Percentiles rank a stretch among this genome's conserved stretches.
Conservation (phyloP, 1,284 basidiomycete genomes). For the Wolfiporia cocos region DNA sequence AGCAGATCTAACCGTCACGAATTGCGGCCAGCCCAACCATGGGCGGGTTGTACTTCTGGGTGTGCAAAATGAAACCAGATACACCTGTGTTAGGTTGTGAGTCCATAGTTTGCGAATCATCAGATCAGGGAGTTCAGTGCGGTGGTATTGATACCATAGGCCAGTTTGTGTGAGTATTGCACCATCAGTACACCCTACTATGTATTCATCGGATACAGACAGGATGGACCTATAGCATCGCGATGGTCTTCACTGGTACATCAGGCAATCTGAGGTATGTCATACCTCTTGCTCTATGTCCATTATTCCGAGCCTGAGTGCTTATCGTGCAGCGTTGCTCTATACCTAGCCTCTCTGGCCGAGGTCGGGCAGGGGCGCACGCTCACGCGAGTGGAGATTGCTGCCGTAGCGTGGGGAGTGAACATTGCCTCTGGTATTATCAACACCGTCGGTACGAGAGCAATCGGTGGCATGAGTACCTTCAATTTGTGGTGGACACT, state of each 20-base stretch:
- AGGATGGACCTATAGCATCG: slow-evolving; percentile 57
- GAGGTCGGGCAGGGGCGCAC: slow-evolving; percentile 43
- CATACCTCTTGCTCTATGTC: no score
- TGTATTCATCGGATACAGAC: slow-evolving; percentile 39
- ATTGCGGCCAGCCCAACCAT: slow-evolving; percentile 38
- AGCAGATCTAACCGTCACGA: neutral
- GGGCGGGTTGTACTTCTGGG: slow-evolving; percentile 59
- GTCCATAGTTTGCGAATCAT: slow-evolving; percentile 13
- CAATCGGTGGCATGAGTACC: slow-evolving; percentile 48
- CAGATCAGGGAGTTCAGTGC: no score
- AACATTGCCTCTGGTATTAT: slow-evolving; percentile 50
- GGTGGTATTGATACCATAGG: no score
- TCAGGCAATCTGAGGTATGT: slow-evolving; percentile 51
- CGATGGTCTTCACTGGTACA: slow-evolving; percentile 56
- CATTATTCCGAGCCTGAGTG: neutral
- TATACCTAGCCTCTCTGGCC: slow-evolving; percentile 48
- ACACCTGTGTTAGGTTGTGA: slow-evolving; percentile 48
- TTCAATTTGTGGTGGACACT: slow-evolving; percentile 61
- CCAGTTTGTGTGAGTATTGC: slow-evolving; percentile 25
- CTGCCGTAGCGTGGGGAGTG: slow-evolving; percentile 51
- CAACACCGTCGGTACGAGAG: slow-evolving; percentile 48
- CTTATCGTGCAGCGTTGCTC: slow-evolving; percentile 30
- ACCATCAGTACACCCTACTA: no score
- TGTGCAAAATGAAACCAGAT: slow-evolving; percentile 58
- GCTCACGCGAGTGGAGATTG: slow-evolving; percentile 43